Percentiles rank a stretch among this genome's conserved stretches.
Evolutionary conservation across 768 basidiomycete genomes (phyloP).

Genomic region (Lactifluus piperatus): DNA sequence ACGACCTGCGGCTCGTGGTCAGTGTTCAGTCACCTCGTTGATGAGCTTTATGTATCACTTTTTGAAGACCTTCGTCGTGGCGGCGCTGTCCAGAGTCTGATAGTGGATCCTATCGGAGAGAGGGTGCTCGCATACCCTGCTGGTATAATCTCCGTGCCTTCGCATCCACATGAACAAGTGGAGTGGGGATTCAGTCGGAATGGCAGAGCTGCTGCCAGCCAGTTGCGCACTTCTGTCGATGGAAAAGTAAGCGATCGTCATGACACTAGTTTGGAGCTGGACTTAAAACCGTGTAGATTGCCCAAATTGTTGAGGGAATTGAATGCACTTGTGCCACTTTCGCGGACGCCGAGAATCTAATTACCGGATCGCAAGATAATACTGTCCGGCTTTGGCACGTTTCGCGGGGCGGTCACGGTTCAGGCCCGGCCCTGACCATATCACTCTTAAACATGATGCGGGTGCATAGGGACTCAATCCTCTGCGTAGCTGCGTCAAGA

Average conservation of each 20-base stretch:
- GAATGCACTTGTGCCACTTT: constrained; percentile 69
- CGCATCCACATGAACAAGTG: constrained; percentile 56
- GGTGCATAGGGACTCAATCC: constrained; percentile 62
- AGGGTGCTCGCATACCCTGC: constrained; percentile 53
- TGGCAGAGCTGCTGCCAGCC: constrained; percentile 33
- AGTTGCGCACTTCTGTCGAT: constrained; percentile 56
- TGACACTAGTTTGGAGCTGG: not conserved
- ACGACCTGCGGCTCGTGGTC: constrained; percentile 47
- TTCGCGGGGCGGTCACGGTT: constrained; percentile 29
- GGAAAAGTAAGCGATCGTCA: constrained; percentile 37
- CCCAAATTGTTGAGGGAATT: constrained; percentile 70
- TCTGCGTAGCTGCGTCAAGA: constrained; percentile 62
- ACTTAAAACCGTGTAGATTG: constrained; percentile 37
- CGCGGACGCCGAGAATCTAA: constrained; percentile 61
- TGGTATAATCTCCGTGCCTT: constrained; percentile 49
- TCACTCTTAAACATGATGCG: constrained; percentile 67
- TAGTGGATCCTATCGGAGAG: constrained; percentile 49
- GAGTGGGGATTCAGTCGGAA: constrained; percentile 48
- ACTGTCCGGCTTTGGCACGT: constrained; percentile 80
- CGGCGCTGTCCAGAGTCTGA: constrained; percentile 41
- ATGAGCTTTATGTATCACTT: not conserved
- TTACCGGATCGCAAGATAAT: constrained; percentile 75
- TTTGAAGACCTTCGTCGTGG: constrained; percentile 40
- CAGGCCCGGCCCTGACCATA: constrained; percentile 19
- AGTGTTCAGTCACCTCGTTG: not conserved